phyloP scores from a whole-genome alignment of 371 early-diverging fungal genomes.

The Zychaea mexicana region DNA sequence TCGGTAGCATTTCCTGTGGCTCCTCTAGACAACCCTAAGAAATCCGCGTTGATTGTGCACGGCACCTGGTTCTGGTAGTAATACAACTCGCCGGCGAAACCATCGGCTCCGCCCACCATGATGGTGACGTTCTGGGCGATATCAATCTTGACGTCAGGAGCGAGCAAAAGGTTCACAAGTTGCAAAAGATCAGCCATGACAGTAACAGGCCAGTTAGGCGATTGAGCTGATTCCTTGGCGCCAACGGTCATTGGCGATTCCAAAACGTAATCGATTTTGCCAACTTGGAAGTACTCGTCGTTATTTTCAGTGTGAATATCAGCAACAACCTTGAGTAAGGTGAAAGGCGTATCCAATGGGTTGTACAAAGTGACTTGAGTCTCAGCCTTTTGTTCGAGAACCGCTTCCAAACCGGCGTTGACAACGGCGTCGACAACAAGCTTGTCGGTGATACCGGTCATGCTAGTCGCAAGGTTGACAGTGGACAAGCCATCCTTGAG shows the following conservation, averaged over 20 bases:
- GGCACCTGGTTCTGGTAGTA: constrained; percentile 34
- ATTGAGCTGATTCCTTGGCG: constrained; percentile 21
- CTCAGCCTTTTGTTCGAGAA: constrained; percentile 14
- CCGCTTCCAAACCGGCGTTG: constrained; percentile 22
- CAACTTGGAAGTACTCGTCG: constrained; percentile 22
- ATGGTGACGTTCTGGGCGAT: constrained; percentile 38
- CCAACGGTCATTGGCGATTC: constrained; percentile 25
- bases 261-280: constrained; percentile 22
- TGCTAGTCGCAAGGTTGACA: constrained; percentile 43
- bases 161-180: constrained; percentile 9
- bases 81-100: constrained; percentile 30
- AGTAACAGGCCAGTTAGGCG: constrained; percentile 18
- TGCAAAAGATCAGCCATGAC: constrained; percentile 18
- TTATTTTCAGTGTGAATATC: constrained; percentile 2
- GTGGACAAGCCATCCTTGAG: constrained; percentile 45
- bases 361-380: constrained; percentile 43
- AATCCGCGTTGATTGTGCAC: not conserved
- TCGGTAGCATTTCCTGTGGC: constrained; percentile 22
- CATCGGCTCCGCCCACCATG: constrained; percentile 29
- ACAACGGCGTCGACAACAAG: constrained; percentile 42
- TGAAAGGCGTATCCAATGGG: constrained; percentile 38
- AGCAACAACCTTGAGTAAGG: constrained; percentile 32
- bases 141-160: constrained; percentile 23
- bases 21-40: not conserved
- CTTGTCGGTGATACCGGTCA: constrained; percentile 45